phyloP scores from a whole-genome alignment of 164 flowering plant genomes.

The Warburgia ugandensis region DNA sequence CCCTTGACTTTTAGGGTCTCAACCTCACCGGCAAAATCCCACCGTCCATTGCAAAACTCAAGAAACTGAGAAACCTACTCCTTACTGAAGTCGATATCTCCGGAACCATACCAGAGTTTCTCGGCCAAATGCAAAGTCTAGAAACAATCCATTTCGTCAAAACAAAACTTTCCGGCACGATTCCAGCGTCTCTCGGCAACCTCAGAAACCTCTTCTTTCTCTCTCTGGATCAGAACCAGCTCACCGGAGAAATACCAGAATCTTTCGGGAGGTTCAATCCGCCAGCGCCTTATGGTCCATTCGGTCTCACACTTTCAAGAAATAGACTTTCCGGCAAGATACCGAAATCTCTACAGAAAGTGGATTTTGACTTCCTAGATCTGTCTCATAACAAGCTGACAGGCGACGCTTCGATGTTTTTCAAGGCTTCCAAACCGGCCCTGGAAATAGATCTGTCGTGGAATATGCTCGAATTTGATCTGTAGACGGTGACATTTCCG shows the following conservation, averaged over 20 bases:
- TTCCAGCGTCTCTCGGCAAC: constrained; percentile 41
- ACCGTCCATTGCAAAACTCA: constrained; percentile 45
- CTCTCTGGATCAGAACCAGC: constrained; percentile 46
- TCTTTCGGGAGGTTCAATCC: constrained; percentile 10
- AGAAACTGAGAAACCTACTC: constrained; percentile 30
- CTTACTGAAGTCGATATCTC: constrained; percentile 46
- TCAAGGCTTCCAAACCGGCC: constrained; percentile 29
- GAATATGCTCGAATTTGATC: no score
- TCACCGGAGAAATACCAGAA: constrained; percentile 60
- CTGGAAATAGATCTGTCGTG: constrained; percentile 29
- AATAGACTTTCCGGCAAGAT: constrained; percentile 54
- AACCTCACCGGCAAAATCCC: constrained; percentile 63
- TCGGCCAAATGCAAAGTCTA: constrained; percentile 17
- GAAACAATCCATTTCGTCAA: constrained; percentile 17
- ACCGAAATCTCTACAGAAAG: constrained; percentile 35
- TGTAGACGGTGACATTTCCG: no score
- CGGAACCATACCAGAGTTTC: constrained; percentile 56
- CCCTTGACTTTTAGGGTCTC: constrained; percentile 37
- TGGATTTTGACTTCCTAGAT: constrained; percentile 27
- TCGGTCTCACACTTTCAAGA: constrained; percentile 44
- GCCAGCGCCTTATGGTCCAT: neutral
- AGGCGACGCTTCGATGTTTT: constrained; percentile 39
- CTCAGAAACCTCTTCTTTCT: constrained; percentile 31
- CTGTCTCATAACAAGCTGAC: constrained; percentile 40
- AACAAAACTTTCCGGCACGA: constrained; percentile 51